A percentile compares a stretch with the other conserved stretches of the same genome.
phyloP scores from a whole-genome alignment of 2,329 filamentous ascomycete species.

The Verticillium klebahnii region DNA sequence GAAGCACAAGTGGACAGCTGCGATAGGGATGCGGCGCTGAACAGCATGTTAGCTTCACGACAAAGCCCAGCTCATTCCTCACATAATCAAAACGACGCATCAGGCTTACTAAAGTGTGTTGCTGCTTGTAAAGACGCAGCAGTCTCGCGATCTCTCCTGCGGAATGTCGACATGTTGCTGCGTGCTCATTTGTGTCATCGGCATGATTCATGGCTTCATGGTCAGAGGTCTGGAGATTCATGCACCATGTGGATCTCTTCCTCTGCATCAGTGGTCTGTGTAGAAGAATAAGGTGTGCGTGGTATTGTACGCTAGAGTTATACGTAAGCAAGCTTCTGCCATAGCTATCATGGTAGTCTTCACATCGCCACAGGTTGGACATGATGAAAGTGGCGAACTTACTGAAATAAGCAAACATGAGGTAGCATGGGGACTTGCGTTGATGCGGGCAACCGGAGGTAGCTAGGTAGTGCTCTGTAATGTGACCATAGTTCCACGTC shows the following conservation, averaged over 20 bases:
- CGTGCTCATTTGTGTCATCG: constrained; percentile 6
- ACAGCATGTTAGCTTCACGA: background rate
- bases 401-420: constrained; percentile 19
- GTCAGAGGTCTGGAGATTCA: background rate
- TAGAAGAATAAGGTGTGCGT: constrained; percentile 15
- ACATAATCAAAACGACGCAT: background rate
- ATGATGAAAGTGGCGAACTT: background rate
- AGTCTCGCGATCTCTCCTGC: constrained; percentile 14
- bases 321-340: background rate
- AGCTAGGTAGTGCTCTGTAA: constrained; percentile 12
- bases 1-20: constrained; percentile 15
- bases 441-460: constrained; percentile 11
- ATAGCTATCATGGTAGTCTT: background rate
- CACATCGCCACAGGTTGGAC: background rate
- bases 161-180: constrained; percentile 16
- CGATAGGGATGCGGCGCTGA: constrained; percentile 14
- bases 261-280: constrained; percentile 14
- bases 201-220: background rate
- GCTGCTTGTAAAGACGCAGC: constrained; percentile 13
- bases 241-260: background rate
- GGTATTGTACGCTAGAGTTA: constrained; percentile 16
- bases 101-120: constrained; percentile 14
- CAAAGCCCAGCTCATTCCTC: background rate
- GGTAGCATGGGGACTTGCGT: constrained; percentile 10
- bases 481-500: constrained; percentile 13